Percentiles rank a stretch among this genome's conserved stretches.
Evolutionary conservation across 495 filamentous ascomycete species (phyloP).

Genomic region (Parathielavia appendiculata): DNA sequence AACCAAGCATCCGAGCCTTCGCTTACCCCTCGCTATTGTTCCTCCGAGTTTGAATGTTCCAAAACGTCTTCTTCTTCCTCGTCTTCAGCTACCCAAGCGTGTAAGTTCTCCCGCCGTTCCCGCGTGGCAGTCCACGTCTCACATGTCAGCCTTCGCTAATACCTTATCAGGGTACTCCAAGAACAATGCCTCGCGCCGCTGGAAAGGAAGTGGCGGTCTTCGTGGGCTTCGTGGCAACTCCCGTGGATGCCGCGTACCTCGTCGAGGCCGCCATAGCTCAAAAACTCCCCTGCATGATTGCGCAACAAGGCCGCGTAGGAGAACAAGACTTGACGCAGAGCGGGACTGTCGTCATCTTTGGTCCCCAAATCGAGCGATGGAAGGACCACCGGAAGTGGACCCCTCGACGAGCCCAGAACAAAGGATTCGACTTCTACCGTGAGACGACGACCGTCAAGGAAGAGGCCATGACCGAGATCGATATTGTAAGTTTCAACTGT

Average conservation of each 20-base stretch:
- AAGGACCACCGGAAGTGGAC: conserved; percentile 89
- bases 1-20: no score
- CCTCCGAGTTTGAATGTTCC: no score
- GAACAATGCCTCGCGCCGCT: neutral
- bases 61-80: no score
- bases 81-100: no score
- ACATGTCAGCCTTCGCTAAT: neutral
- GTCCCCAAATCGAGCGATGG: conserved; percentile 89
- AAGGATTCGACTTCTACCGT: conserved; percentile 83
- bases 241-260: conserved; percentile 67
- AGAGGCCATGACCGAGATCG: neutral
- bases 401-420: conserved; percentile 75
- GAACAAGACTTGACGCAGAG: conserved; percentile 52
- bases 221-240: conserved; percentile 62
- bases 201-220: conserved; percentile 41
- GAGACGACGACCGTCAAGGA: conserved; percentile 58
- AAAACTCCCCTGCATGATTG: neutral
- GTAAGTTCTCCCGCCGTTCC: no score
- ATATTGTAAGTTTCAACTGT: neutral
- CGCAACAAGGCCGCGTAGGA: neutral
- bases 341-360: conserved; percentile 83
- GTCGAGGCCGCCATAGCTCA: neutral
- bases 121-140: no score
- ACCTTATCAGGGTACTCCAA: neutral
- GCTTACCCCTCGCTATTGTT: no score